phyloP scores from a whole-genome alignment of 768 basidiomycete species.

The Tylopilus rubrobrunneus region DNA sequence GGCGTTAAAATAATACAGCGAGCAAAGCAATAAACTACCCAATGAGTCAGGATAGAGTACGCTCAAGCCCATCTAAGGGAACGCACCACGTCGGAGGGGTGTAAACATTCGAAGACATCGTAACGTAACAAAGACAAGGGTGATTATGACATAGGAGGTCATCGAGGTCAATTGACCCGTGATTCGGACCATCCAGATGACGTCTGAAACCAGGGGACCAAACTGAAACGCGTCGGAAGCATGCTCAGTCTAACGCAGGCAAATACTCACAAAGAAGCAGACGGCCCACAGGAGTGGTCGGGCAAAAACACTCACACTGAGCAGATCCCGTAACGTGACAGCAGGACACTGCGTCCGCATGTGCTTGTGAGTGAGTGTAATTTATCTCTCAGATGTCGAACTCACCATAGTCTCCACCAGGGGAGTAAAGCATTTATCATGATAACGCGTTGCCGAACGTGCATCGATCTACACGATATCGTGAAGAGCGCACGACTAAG shows the following conservation, averaged over 20 bases:
- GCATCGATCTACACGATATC: conserved; percentile 5
- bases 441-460: not conserved
- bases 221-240: conserved; percentile 13
- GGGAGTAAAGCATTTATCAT: conserved; percentile 1
- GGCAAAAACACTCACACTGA: not conserved
- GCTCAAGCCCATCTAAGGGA: not conserved
- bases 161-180: conserved; percentile 13
- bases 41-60: not conserved
- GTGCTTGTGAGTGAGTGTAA: not conserved
- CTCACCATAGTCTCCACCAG: conserved; percentile 5
- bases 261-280: conserved; percentile 19
- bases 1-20: not conserved
- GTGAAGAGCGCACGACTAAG: not conserved
- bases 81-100: conserved; percentile 10
- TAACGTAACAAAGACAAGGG: conserved; percentile 3
- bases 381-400: not conserved
- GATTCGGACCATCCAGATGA: conserved; percentile 15
- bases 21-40: conserved; percentile 6
- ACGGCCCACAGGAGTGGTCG: conserved; percentile 14
- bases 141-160: conserved; percentile 12
- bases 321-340: conserved; percentile 3
- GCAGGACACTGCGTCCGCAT: not conserved
- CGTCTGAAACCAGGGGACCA: conserved; percentile 19
- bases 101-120: conserved; percentile 1
- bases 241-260: not conserved